phyloP scores from a whole-genome alignment of 23 red algal species.

The Gracilariopsis chorda region DNA sequence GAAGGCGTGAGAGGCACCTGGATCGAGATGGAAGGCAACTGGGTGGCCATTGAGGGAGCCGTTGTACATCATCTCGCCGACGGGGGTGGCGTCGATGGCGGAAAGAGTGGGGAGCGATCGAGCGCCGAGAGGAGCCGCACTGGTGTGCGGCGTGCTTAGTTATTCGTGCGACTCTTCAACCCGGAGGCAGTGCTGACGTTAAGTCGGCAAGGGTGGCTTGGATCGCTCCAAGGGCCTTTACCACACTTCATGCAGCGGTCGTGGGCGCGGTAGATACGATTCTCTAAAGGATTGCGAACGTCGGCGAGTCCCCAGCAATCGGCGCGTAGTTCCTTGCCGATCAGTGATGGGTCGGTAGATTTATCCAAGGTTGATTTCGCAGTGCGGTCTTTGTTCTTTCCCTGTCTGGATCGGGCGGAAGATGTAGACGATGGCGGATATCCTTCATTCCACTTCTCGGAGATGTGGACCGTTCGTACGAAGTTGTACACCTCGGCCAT shows the following conservation, averaged over 20 bases:
- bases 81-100: not conserved
- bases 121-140: not conserved
- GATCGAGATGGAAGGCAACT: not conserved
- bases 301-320: not conserved
- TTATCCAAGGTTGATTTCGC: not conserved
- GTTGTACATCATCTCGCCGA: not conserved
- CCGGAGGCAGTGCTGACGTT: not conserved
- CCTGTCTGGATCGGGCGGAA: not conserved
- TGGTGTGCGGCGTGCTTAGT: not conserved
- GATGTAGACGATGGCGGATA: not conserved
- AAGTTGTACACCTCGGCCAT: not conserved
- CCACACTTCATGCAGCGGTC: slow-evolving; percentile 32
- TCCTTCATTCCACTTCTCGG: not conserved
- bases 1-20: slow-evolving; percentile 16
- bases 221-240: not conserved
- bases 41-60: not conserved
- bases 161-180: not conserved
- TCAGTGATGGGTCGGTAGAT: not conserved
- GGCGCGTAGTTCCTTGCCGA: not conserved
- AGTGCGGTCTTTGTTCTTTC: not conserved
- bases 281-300: not conserved
- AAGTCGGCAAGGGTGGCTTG: not conserved
- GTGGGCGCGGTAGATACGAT: not conserved
- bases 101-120: not conserved
- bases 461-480: not conserved